Evolutionary conservation across 2,329 filamentous ascomycete species (phyloP), one percentile per base, ranked within the genome.

Genomic region (Geoglossum cookeanum): DNA sequence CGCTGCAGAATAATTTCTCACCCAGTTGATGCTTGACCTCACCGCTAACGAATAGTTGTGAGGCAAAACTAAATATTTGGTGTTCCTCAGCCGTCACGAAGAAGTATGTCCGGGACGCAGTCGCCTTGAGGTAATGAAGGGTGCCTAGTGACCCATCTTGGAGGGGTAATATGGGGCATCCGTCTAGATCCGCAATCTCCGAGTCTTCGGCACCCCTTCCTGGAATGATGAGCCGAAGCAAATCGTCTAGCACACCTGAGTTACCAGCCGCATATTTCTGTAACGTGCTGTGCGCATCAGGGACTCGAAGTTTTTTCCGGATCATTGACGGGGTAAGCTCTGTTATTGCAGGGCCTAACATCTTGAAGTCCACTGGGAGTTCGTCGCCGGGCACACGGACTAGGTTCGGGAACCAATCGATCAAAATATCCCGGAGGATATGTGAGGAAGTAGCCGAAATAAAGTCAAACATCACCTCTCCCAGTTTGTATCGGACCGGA

Each of bases 161-260:
- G 3, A 67, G 60, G 5, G 64, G 65, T 6, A 67, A 32, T 53
- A 67, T 49, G 27, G 58, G 55, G 44, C 65, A 67, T 7, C 62
- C 63, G 42, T 64, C 58, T 13, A 67, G 56, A 7, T 62, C 54
- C 15, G 35, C 35, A 37, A 37, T 59, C 39, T 37, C 35, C 35
- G 35, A 37, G 35, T 7, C 35, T 13, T 37, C 35, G 35, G 35
- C 35, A 37, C 13, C 35, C 13, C 13, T 37, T 33, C n/a, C 29
- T 15, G 48, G 29, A 33, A 22, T 1, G 29, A 30, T 3, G 15
- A 30, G 4, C 1, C 9, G 22, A 8, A 32, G 35, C 35, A 37
- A 13, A 13, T 37, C 35, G 13, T 37, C 35, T 7, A 52, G 29
- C 7, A 52, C 35, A 13, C 35, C 35, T 3, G 35, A 37, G 35